phyloP scores from a whole-genome alignment of 805 yeast genomes.

The Henningerozyma blattae region DNA sequence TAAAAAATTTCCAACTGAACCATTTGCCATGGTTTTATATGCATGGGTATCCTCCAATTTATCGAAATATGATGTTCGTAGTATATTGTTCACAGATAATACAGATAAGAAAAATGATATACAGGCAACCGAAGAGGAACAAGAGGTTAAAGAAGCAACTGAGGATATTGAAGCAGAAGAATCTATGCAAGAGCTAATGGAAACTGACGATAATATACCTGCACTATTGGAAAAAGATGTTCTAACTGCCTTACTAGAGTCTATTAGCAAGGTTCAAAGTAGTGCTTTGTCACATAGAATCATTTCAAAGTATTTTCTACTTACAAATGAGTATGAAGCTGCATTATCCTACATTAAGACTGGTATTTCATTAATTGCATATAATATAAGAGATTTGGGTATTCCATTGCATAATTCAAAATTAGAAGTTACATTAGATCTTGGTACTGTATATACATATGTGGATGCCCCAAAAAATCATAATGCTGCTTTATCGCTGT shows the following conservation, averaged over 20 bases:
- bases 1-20: slow-evolving; percentile 43
- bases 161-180: slow-evolving; percentile 16
- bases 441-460: slow-evolving; percentile 71
- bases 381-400: slow-evolving; percentile 34
- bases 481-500: slow-evolving; percentile 58
- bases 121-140: slow-evolving; percentile 1
- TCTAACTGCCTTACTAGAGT: slow-evolving; percentile 37
- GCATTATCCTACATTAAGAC: slow-evolving; percentile 49
- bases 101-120: slow-evolving; percentile 7
- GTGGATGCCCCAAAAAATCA: slow-evolving; percentile 87
- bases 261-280: slow-evolving; percentile 32
- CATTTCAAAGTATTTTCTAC: slow-evolving; percentile 45
- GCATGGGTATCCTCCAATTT: slow-evolving; percentile 57
- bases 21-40: slow-evolving; percentile 48
- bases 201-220: slow-evolving; percentile 13
- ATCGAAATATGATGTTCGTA: slow-evolving; percentile 41
- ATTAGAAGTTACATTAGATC: slow-evolving; percentile 45
- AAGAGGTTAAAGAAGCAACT: slow-evolving; percentile 5
- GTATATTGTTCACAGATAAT: slow-evolving; percentile 7
- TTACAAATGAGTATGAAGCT: slow-evolving; percentile 47
- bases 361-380: slow-evolving; percentile 46
- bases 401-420: slow-evolving; percentile 38
- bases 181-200: slow-evolving; percentile 15
- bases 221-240: slow-evolving; percentile 32
- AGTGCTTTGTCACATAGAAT: slow-evolving; percentile 57